Evolutionary conservation across 768 basidiomycete genomes (phyloP).

Genomic region (Rhodotorula kratochvilovae): DNA sequence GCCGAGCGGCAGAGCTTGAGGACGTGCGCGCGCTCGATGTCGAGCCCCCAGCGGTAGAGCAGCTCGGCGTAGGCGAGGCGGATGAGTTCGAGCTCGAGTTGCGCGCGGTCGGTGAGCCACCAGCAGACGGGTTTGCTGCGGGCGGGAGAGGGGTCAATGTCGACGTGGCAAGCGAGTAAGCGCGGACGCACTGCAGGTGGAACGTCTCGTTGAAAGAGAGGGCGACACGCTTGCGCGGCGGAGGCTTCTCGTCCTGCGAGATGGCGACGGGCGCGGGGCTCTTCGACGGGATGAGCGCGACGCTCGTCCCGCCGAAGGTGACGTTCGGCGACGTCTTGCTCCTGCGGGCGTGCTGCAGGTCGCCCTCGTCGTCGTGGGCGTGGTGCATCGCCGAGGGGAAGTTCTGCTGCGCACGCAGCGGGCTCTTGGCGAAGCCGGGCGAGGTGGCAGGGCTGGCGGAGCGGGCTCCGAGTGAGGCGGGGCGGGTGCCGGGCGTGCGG

Average conservation of each 20-base stretch:
- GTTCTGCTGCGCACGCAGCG: constrained; percentile 1
- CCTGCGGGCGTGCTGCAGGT: neutral
- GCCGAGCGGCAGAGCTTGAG: constrained; percentile 52
- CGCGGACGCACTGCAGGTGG: constrained; percentile 14
- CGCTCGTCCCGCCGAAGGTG: constrained; percentile 33
- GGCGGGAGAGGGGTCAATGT: neutral
- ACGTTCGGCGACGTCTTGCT: constrained; percentile 32
- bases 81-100: constrained; percentile 51
- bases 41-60: constrained; percentile 67
- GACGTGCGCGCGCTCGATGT: constrained; percentile 67
- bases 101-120: constrained; percentile 44
- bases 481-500: constrained; percentile 2
- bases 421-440: constrained; percentile 11
- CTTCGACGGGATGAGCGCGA: constrained; percentile 27
- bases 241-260: neutral
- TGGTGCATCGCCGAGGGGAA: constrained; percentile 16
- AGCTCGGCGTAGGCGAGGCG: constrained; percentile 69
- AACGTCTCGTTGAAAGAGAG: neutral
- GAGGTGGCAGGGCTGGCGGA: constrained; percentile 13
- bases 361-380: constrained; percentile 2
- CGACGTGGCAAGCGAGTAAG: neutral
- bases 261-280: neutral
- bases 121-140: constrained; percentile 26
- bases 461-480: constrained; percentile 3
- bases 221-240: neutral